A percentile compares a stretch with the other conserved stretches of the same genome.
These are phyloP conservation scores for Trichoderma sp. DNA, from an alignment of 2,329 filamentous ascomycete species.

Conservation along the genomic window DNA sequence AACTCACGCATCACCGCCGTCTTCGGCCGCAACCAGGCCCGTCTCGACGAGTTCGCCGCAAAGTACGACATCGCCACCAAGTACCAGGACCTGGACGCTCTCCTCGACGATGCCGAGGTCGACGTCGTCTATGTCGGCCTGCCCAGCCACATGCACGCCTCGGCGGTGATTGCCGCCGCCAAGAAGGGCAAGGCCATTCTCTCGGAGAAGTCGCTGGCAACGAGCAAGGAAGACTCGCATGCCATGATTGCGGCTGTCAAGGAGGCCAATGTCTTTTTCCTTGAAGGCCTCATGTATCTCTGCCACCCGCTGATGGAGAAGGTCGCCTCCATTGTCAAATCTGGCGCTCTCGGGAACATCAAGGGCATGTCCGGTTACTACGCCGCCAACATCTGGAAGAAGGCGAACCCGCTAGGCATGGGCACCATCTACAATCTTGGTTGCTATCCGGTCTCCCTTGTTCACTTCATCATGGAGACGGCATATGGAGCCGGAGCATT, in stretches of 20 bases:
- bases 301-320: slow-evolving; percentile 35
- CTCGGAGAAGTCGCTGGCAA: slow-evolving; percentile 37
- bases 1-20: slow-evolving; percentile 35
- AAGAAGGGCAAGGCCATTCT: slow-evolving; percentile 35
- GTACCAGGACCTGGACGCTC: slow-evolving; percentile 32
- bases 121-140: slow-evolving; percentile 37
- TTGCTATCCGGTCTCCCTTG: slow-evolving; percentile 37
- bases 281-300: slow-evolving; percentile 38
- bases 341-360: slow-evolving; percentile 33
- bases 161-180: slow-evolving; percentile 34
- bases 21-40: slow-evolving; percentile 35
- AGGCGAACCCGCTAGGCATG: slow-evolving; percentile 36
- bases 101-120: slow-evolving; percentile 34
- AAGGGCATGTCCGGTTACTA: slow-evolving; percentile 35
- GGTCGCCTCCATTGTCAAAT: slow-evolving; percentile 32
- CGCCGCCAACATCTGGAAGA: slow-evolving; percentile 36
- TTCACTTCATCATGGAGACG: slow-evolving; percentile 35
- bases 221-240: slow-evolving; percentile 35
- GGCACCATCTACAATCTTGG: slow-evolving; percentile 39
- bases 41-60: slow-evolving; percentile 34
- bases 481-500: slow-evolving; percentile 33
- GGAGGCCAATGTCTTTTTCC: slow-evolving; percentile 34
- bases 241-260: slow-evolving; percentile 34
- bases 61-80: slow-evolving; percentile 33
- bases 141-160: slow-evolving; percentile 36